phyloP scores from a whole-genome alignment of 2,329 filamentous ascomycete genomes.

The Colletotrichum sp. region DNA sequence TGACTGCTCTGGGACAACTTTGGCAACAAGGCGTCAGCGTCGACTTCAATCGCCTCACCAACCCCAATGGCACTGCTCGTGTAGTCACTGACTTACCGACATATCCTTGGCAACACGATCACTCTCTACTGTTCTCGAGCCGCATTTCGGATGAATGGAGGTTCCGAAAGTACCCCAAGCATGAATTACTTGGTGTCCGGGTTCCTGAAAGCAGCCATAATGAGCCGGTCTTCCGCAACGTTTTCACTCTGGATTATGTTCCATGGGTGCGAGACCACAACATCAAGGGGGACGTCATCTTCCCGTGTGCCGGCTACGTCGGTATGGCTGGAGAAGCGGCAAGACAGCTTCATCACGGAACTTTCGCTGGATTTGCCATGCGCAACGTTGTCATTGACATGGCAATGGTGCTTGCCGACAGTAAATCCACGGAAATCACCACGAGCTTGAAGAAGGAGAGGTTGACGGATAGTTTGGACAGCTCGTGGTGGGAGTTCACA shows the following conservation, averaged over 20 bases:
- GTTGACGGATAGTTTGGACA: not conserved
- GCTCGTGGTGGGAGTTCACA: not conserved
- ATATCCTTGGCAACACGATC: not conserved
- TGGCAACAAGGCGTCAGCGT: not conserved
- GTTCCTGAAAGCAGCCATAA: not conserved
- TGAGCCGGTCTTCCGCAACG: not conserved
- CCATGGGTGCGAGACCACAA: not conserved
- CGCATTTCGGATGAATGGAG: not conserved
- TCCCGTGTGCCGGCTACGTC: not conserved
- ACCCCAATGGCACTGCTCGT: not conserved
- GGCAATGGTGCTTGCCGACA: constrained; percentile 21
- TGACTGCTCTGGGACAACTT: not conserved
- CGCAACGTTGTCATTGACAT: constrained; percentile 31
- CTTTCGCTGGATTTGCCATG: constrained; percentile 26
- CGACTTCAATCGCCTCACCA: not conserved
- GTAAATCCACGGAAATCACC: not conserved
- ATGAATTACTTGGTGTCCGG: not conserved
- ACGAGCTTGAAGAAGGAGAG: not conserved
- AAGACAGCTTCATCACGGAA: not conserved
- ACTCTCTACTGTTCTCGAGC: not conserved
- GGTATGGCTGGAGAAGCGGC: constrained; percentile 10
- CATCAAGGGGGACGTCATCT: not conserved
- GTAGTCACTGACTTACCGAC: not conserved
- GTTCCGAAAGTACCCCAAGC: not conserved
- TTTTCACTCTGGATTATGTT: not conserved